Conservation (phyloP, 129 eudicot genomes). For the Lactuca sativa region DNA sequence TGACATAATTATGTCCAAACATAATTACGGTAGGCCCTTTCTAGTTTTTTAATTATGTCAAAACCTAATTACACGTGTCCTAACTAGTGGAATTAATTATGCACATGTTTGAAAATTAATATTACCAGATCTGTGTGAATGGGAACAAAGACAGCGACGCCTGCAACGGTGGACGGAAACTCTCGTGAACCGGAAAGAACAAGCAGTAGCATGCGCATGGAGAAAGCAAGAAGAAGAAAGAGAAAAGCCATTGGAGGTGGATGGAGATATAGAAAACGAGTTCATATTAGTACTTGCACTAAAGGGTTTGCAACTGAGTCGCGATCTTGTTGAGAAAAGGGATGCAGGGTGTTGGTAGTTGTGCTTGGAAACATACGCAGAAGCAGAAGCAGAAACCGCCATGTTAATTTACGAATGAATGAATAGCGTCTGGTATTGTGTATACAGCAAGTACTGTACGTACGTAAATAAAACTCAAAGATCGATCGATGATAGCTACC, state of each 20-base stretch:
- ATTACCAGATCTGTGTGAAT: background rate
- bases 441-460: background rate
- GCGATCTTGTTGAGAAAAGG: background rate
- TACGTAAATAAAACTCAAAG: background rate
- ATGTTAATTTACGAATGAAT: background rate
- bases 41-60: too few species aligned
- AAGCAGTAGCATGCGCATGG: background rate
- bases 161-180: slow-evolving; percentile 21
- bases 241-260: background rate
- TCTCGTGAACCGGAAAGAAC: slow-evolving; percentile 28
- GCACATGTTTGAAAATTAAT: slow-evolving; percentile 4
- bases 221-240: slow-evolving; percentile 15
- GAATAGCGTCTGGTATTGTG: too few species aligned
- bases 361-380: background rate
- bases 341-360: background rate
- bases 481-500: background rate
- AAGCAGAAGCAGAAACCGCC: background rate
- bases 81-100: background rate
- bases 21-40: background rate
- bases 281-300: background rate
- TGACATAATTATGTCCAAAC: slow-evolving; percentile 5
- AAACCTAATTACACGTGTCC: too few species aligned
- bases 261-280: background rate
- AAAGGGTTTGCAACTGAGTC: background rate
- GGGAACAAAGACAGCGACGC: slow-evolving; percentile 20